Conservation (phyloP, 805 yeast genomes). For the Starmerella khaoyaiensis region DNA sequence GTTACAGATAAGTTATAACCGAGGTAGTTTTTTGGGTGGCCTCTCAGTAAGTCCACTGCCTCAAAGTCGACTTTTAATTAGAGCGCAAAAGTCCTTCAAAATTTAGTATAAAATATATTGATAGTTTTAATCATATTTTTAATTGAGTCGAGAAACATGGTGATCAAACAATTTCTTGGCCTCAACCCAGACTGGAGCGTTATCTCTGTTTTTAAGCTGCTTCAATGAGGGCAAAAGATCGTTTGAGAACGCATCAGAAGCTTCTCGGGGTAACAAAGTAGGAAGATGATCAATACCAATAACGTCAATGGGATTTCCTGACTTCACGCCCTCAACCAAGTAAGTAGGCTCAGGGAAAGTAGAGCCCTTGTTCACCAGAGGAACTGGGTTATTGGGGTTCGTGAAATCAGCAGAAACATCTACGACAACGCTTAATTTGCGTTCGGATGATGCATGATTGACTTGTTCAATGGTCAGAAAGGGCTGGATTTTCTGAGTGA, state of each 20-base stretch:
- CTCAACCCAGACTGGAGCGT: constrained; percentile 82
- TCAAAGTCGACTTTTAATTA: too few relatives aligned
- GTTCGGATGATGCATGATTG: constrained; percentile 37
- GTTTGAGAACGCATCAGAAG: constrained; percentile 78
- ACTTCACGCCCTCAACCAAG: constrained; percentile 50
- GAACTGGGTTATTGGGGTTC: constrained; percentile 95
- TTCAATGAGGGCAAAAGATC: constrained; percentile 84
- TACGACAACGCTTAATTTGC: constrained; percentile 82
- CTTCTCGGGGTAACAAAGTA: constrained; percentile 88
- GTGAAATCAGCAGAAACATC: constrained; percentile 99
- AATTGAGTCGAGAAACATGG: constrained; percentile 75
- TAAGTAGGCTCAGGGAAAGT: constrained; percentile 88
- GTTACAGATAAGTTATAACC: too few relatives aligned
- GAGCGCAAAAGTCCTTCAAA: too few relatives aligned
- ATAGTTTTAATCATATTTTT: too few relatives aligned
- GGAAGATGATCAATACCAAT: constrained; percentile 95
- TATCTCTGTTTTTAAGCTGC: constrained; percentile 66
- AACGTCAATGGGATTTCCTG: constrained; percentile 79
- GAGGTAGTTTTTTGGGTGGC: too few relatives aligned
- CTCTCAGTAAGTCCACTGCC: too few relatives aligned
- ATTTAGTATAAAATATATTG: too few relatives aligned
- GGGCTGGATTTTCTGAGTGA: constrained; percentile 88
- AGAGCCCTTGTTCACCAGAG: constrained; percentile 83
- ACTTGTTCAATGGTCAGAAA: constrained; percentile 61
- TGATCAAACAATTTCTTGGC: constrained; percentile 75